phyloP scores from a whole-genome alignment of 495 filamentous ascomycete genomes.

The Annulohypoxylon bovei region DNA sequence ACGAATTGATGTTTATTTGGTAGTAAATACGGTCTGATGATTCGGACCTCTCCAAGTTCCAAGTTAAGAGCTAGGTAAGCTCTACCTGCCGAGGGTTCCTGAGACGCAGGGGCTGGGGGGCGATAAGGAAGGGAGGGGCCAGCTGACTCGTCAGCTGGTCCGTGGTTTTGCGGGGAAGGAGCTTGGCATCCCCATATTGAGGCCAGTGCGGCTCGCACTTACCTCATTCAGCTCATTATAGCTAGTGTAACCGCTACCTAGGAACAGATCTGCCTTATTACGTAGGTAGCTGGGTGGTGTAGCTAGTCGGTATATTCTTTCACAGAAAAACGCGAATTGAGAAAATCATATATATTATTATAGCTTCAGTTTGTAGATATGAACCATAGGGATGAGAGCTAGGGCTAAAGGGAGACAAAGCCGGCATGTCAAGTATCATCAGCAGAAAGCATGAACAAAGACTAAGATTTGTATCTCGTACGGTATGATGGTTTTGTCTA shows the following conservation, averaged over 20 bases:
- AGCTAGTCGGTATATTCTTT: no score
- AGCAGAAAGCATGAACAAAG: neutral
- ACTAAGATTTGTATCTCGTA: neutral
- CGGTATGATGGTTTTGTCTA: neutral
- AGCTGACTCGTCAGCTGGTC: slow-evolving; percentile 31
- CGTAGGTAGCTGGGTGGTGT: slow-evolving; percentile 19
- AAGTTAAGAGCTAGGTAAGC: slow-evolving; percentile 7
- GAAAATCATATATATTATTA: no score
- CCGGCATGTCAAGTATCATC: neutral
- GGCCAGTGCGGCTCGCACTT: slow-evolving; percentile 19
- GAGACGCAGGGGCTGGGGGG: slow-evolving; percentile 31
- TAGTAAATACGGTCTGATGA: slow-evolving; percentile 1
- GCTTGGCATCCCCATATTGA: slow-evolving; percentile 24
- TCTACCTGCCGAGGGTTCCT: slow-evolving; percentile 36
- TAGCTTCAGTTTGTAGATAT: neutral
- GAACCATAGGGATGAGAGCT: neutral
- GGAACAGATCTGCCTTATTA: slow-evolving; percentile 35
- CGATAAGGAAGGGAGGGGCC: slow-evolving; percentile 4
- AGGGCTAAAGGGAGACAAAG: neutral
- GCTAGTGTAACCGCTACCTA: neutral
- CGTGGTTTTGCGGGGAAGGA: slow-evolving; percentile 28
- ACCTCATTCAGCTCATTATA: no score
- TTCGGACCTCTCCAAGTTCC: neutral
- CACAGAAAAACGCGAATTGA: no score
- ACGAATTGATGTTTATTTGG: slow-evolving; percentile 21